These are phyloP conservation scores for Xerocomus amazonicus DNA, from an alignment of 1,284 basidiomycete genomes.

Conservation along the genomic window DNA sequence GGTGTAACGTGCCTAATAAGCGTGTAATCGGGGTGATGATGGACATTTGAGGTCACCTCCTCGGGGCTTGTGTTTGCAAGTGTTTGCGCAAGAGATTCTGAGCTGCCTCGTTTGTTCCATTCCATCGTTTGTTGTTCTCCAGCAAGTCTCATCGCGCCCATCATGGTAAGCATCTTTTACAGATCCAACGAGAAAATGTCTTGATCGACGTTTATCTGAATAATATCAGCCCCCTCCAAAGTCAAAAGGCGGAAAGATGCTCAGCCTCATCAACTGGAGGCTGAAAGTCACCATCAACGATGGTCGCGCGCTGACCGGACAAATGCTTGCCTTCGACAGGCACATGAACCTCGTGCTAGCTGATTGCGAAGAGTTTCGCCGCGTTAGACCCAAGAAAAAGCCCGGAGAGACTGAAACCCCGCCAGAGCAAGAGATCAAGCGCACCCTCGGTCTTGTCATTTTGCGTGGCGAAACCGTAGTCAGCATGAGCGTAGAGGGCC, in stretches of 20 bases:
- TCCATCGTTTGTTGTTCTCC: slow-evolving; percentile 17
- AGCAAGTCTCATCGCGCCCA: slow-evolving; percentile 36
- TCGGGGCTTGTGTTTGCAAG: slow-evolving; percentile 18
- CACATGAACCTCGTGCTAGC: slow-evolving; percentile 99
- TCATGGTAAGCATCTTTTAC: slow-evolving; percentile 52
- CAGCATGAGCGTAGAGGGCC: slow-evolving; percentile 92
- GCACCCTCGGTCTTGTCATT: slow-evolving; percentile 93
- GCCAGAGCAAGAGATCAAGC: slow-evolving; percentile 92
- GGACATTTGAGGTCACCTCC: slow-evolving; percentile 12
- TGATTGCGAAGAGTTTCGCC: slow-evolving; percentile 94
- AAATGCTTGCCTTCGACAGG: slow-evolving; percentile 99
- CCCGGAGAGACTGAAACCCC: slow-evolving; percentile 68
- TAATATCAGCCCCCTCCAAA: slow-evolving; percentile 78
- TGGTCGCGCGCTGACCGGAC: slow-evolving; percentile 91
- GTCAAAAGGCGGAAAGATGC: slow-evolving; percentile 98
- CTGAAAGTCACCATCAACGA: slow-evolving; percentile 98
- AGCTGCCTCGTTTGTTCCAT: no score
- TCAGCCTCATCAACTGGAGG: slow-evolving; percentile 96
- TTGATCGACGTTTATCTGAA: slow-evolving; percentile 4
- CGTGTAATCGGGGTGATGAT: slow-evolving; percentile 39
- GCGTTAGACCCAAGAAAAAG: slow-evolving; percentile 85
- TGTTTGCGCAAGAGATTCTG: slow-evolving; percentile 20
- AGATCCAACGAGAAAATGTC: slow-evolving; percentile 4
- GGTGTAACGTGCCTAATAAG: slow-evolving; percentile 27
- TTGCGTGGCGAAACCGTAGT: slow-evolving; percentile 96